Base-by-base conservation (phyloP, 2,329 filamentous ascomycete genomes). In the Alternaria panax region DNA sequence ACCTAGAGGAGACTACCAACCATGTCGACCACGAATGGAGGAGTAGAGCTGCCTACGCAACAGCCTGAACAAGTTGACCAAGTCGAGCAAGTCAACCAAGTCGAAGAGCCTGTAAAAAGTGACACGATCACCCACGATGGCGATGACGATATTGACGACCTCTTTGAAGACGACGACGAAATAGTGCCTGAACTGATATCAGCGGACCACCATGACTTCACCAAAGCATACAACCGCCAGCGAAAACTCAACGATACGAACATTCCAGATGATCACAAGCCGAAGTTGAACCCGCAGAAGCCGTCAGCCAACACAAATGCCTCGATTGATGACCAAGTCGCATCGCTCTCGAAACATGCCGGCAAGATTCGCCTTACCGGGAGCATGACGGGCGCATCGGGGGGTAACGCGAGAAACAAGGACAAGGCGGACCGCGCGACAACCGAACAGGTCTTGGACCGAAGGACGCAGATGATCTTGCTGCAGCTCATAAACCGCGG, bases 401-500 rank as follows among this genome's bases (percentile, higher is more conserved):
- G 83, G 50, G 80, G 80, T 43, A 81, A 59, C 20, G 64, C 66
- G 14, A 66, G 74, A 28, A 87, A 88, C 59, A 92, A 92, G 78
- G 93, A 97, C 79, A 96, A 95, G 83, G 90, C 91, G 55, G 94
- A 99, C 77, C 88, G 95, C 59, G 94, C 95, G 51, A 99, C 95
- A 14, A 92, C 88, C 69, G 95, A 99, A 78, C 92, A 97, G 78
- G 95, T 99, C 48, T 83, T 99, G 62, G 95, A 99, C 80, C 92
- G 93, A 64, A 87, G 93, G 54, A 99, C 95, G 14, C 90, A 93
- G 67, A 96, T 97, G 92, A 93, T 99, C 62, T 83, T 99, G 54
- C 84, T 97, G 65, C 92, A 97, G 81, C 92, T 99, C 86, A 94
- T 98, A 82, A 97, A 98, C 78, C 88, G 92, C 32, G 90, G 92